A percentile compares a stretch with the other conserved stretches of the same genome.
These are phyloP conservation scores for Emiliania huxleyi DNA, from an alignment of 78 protist genomes.

Conservation along the genomic window DNA sequence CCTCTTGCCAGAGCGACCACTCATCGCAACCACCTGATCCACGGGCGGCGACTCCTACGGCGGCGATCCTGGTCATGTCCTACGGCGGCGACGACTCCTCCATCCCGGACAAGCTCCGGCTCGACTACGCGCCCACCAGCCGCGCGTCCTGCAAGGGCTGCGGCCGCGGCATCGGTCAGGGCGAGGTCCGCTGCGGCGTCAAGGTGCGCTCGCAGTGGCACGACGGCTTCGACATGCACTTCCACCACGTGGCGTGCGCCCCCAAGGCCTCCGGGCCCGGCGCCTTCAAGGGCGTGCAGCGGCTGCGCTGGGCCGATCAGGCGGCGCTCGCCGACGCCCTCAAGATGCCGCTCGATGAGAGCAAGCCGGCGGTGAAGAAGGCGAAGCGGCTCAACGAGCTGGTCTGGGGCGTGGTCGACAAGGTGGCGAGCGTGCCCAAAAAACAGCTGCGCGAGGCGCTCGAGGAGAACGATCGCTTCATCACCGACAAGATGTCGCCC, in stretches of 20 bases:
- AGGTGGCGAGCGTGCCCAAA: neutral
- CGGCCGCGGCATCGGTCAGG: neutral
- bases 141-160: neutral
- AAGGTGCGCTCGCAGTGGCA: neutral
- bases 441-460: neutral
- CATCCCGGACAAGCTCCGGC: neutral
- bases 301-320: neutral
- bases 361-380: neutral
- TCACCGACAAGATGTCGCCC: neutral
- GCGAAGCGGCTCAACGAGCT: neutral
- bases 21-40: no score
- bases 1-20: no score
- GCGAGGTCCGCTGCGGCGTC: neutral
- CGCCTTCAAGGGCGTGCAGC: neutral
- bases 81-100: neutral
- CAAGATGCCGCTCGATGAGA: neutral
- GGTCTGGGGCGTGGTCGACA: neutral
- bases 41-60: no score
- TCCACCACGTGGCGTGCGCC: neutral
- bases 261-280: neutral
- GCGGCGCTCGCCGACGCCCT: neutral
- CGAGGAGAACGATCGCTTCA: neutral
- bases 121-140: neutral
- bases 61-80: no score
- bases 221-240: neutral